Base-by-base conservation (phyloP, 2,329 filamentous ascomycete species). In the Chaetomium sp. region DNA sequence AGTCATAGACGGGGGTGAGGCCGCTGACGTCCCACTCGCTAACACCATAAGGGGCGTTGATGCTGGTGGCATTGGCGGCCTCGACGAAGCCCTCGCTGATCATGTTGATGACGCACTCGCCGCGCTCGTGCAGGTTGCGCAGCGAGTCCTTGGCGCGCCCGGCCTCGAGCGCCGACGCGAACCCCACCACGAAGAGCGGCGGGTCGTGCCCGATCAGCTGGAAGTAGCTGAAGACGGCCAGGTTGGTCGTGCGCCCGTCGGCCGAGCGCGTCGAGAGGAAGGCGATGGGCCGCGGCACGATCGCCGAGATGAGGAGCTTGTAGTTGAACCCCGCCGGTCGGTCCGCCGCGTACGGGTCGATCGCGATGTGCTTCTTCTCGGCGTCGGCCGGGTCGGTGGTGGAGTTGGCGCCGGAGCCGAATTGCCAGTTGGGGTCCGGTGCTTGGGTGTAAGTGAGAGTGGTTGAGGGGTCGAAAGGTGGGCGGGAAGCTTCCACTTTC, bases 221-320 rank as follows among this genome's bases (percentile, higher is more conserved):
- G 75, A 93, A 92, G 80, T 95, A 97, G 73, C 86, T 90, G 77
- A 95, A 97, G 0, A 93, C 93, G 0, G 93, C 92, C 2, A 97
- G 83, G 78, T 97, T 98, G 19, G 85, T 86, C 69, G 68, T 81
- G 38, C 72, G 77, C 25, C 90, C 91, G 72, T 93, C 89, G 3
- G 77, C 71, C 25, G 81, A 80, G 60, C 77, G 74, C 10, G 86
- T 86, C 65, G 82, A 85, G 35, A 88, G 74, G 75, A 89, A 85
- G 60, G 84, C 86, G 73, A 97, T 89, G 13, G 94, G 94, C 13
- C 94, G 86, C 0, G 94, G 94, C 19, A 93, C 84, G 70, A 97
- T 86, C 68, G 87, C 87, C 21, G 87, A 91, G 76, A 97, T 96
- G 67, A 97, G 82, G 16, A 97, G 85, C 78, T 96, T 97, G 85